These are phyloP conservation scores for Urochloa ruziziensis DNA, from an alignment of 176 grass and related monocot species.

Conservation along the genomic window DNA sequence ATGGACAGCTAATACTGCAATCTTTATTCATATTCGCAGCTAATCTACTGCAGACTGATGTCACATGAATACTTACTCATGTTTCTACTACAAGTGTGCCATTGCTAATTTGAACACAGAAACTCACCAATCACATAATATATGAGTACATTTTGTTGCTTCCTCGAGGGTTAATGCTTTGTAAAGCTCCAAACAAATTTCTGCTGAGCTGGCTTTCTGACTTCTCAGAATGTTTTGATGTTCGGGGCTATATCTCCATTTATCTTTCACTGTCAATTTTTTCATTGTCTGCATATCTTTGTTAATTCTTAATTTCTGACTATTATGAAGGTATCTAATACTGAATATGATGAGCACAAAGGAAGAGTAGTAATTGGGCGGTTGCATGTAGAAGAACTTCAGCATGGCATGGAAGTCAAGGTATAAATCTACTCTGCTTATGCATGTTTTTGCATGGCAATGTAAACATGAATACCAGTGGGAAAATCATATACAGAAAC, in stretches of 20 bases:
- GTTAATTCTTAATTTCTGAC: constrained; percentile 30
- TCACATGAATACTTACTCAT: not conserved
- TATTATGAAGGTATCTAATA: constrained; percentile 76
- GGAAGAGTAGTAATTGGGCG: constrained; percentile 95
- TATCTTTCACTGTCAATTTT: not conserved
- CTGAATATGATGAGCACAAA: constrained; percentile 98
- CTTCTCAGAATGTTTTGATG: not conserved
- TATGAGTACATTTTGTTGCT: constrained; percentile 17
- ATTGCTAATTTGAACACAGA: constrained; percentile 11
- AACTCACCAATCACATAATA: not conserved
- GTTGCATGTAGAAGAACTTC: constrained; percentile 81
- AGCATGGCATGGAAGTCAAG: constrained; percentile 90
- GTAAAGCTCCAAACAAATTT: constrained; percentile 7
- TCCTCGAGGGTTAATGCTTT: not conserved
- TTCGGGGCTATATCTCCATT: not conserved
- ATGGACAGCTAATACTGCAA: not conserved
- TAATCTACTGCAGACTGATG: not conserved
- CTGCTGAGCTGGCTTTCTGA: not conserved
- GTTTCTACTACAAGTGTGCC: not conserved
- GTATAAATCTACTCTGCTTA: constrained; percentile 43
- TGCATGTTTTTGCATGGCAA: constrained; percentile 13
- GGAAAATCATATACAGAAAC: constrained; percentile 10
- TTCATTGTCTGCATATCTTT: not conserved
- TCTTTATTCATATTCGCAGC: not conserved
- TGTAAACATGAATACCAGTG: no score